Evolutionary conservation across 1,139 yeast genomes (phyloP), one percentile per base, ranked within the genome.

Genomic region (Suhomyces yuchorum): DNA sequence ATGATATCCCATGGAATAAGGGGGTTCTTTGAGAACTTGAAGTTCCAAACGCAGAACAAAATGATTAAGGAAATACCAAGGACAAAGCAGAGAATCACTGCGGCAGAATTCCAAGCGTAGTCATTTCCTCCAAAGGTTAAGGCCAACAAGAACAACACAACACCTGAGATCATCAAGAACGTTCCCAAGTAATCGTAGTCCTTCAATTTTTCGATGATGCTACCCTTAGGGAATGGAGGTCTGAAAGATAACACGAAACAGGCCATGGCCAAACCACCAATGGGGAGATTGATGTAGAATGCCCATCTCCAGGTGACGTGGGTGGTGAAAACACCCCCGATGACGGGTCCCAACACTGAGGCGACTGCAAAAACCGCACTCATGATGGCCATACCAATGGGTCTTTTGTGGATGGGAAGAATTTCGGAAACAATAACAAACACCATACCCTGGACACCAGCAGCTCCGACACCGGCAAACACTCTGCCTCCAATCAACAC

Each of bases 231-330:
- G 39, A 55, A 67, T 19, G 85, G 85, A n/a, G 89, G 87, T 36
- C 77, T 71, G 64, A 82, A 83, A 18, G 78, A 70, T 40, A 71
- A 57, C n/a, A 71, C 51, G 43, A 85, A 70, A 17, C 77, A 60
- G 0, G 65, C 61, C 15, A 77, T 63, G 1, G 86, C 84, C 3
- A 77, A 52, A 0, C 85, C 90, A 17, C 87, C 87, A 45, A 84
- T 68, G 3, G 92, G 90, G 49, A 87, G 66, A 61, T 85, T 86
- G 57, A 86, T 75, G 62, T 81, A 87, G 62, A 86, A 87, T 55
- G 88, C 81, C 91, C 92, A 85, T 61, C 93, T 75, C 92, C 92
- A 86, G 19, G 81, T 70, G 2, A 80, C 82, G 43, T 78, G 71
- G 22, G 58, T 37, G 15, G 67, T 61, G 55, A 63, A 62, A 2